Conservation (phyloP, 139 green algal genomes). For the Chlamydomonas sp. region DNA sequence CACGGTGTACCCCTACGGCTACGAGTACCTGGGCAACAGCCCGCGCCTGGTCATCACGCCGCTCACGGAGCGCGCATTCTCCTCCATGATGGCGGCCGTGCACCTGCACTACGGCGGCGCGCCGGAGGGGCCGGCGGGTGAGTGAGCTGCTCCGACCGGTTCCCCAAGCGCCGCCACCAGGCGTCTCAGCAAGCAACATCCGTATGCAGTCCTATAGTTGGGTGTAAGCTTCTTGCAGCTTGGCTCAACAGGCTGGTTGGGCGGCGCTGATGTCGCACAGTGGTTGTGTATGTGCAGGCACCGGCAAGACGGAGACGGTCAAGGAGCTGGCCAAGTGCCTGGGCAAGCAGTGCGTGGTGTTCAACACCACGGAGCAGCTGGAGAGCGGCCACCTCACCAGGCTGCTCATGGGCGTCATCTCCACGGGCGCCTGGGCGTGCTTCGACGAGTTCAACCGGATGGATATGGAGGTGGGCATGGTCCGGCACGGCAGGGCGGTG, state of each 20-base stretch:
- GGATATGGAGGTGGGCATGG: slow-evolving; percentile 68
- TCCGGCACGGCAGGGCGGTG: background rate
- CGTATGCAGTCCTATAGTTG: background rate
- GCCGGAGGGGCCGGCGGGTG: slow-evolving; percentile 52
- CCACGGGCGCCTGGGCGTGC: slow-evolving; percentile 80
- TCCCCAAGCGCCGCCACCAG: slow-evolving; percentile 67
- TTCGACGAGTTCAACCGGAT: slow-evolving; percentile 95
- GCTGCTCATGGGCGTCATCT: slow-evolving; percentile 50
- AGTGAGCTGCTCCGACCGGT: slow-evolving; percentile 48
- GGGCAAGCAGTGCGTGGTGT: slow-evolving; percentile 82
- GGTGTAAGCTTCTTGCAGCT: too few relatives aligned
- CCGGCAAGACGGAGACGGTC: slow-evolving; percentile 86
- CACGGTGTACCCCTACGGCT: slow-evolving; percentile 60
- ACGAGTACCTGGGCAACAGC: slow-evolving; percentile 84
- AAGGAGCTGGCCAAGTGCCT: slow-evolving; percentile 83
- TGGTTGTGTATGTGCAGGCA: slow-evolving; percentile 57
- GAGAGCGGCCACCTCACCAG: slow-evolving; percentile 49
- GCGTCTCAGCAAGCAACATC: background rate
- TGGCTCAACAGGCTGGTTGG: too few relatives aligned
- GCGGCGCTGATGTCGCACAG: slow-evolving; percentile 12
- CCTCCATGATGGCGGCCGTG: slow-evolving; percentile 50
- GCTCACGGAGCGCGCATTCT: slow-evolving; percentile 69
- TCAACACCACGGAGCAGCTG: slow-evolving; percentile 74
- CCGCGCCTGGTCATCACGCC: slow-evolving; percentile 80
- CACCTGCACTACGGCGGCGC: slow-evolving; percentile 72